Evolutionary conservation across 139 green algal species (phyloP), one percentile per base, ranked within the genome.

Genomic region (Nannochloris sp.): DNA sequence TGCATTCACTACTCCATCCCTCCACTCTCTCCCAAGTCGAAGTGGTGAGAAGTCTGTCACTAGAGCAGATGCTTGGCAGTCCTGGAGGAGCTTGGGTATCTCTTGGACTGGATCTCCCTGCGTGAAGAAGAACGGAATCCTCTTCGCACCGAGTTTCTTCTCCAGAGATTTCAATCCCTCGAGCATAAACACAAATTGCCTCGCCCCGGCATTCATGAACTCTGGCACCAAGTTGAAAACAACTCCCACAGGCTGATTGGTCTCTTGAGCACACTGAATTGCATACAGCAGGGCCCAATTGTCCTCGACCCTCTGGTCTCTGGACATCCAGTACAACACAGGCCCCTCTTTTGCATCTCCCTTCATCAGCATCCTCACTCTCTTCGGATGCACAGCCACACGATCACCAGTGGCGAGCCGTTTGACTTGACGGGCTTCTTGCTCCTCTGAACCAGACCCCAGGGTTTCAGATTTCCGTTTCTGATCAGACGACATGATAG

Each of bases 211-310:
- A 24, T 68, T 64, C 18, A 93, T 66, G 75, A 83, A 94, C 16
- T 68, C 77, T 11, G 78, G 74, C 18, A 92, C 88, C 75, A 95
- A 74, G 71, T 93, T 94, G 78, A 95, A 95, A 2, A 64, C 83
- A 9, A 95, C 77, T 2, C 80, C 86, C 0, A 89, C 81, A 3
- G 81, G 75, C 3, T 69, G 60, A 1, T 57, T 57, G 0, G 5
- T 12, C 48, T 73, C 57, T 7, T 60, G 50, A 3, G 87, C 89
- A 37, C 78, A 31, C 57, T 95, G 80, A 10, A 71, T 57, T 1
- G 91, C 91, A 49, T 95, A 73, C 15, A 97, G 75, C 60, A 97
- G 79, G 2, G 91, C 91, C 90, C 91, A 97, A 78, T 97, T 97
- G 75, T 97, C 90, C 1, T 49, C n/a, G 31, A 89, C 71, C 2